Evolutionary conservation across 257 asterid species (phyloP), one percentile per base, ranked within the genome.

Genomic region (Scutellaria baicalensis): DNA sequence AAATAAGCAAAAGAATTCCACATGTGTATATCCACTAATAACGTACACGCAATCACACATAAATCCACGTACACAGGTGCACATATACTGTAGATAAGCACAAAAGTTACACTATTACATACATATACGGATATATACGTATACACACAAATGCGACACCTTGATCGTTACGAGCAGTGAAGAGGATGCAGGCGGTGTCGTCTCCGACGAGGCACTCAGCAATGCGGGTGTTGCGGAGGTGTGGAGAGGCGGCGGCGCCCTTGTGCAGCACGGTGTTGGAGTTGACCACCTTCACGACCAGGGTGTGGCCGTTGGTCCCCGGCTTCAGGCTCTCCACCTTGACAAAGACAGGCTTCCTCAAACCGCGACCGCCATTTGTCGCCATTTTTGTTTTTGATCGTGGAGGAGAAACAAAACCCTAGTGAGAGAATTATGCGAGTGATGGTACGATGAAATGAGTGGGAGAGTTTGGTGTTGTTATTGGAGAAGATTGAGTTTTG

Each of bases 151-250:
- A 44, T 14, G 27, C 9, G 38, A 49, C 73, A 90, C 96, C 91
- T 86, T 90, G 97, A 9, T 83, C 90, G 79, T 88, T 88, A 14
- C 97, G 93, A 21, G 97, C 89, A 21, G 97, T 88, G 83, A 90
- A 88, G 43, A 90, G 75, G 23, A 90, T 83, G 40, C 81, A 8
- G 33, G 79, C 95, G 11, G 97, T 90, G n/a, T 90, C 91, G 56
- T 90, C 97, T 1, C 90, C 97, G 56, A 90, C 84, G 52, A 90
- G 84, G 75, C 97, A 90, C 67, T 90, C 97, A 1, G 97, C 76
- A 73, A 90, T 84, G 77, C 87, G 81, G 52, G 85, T 83, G 62
- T 75, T 80, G 6, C 82, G 86, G 64, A 83, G 82, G 74, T 71
- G 85, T 10, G 74, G 73, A 11, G 90, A 75, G 44, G 78, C 83